Evolutionary conservation across 176 grass and related monocot species (phyloP), one percentile per base, ranked within the genome.

Genomic region (Triticum turgidum): DNA sequence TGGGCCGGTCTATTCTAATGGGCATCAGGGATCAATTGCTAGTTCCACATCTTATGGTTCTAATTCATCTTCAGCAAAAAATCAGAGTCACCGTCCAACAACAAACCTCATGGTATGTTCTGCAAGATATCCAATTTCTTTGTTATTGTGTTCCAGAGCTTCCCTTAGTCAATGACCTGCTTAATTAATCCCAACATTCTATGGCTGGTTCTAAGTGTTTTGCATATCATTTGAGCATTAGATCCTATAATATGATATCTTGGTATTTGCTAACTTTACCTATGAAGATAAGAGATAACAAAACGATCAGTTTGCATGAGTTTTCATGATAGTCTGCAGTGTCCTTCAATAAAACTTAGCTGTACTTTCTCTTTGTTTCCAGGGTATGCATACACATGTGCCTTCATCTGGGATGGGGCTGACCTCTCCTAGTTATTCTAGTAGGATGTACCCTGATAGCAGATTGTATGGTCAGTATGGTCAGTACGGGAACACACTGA

Each of bases 401-500:
- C 86, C 93, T 77, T 80, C 85, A 3, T 74, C 91, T 81, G 95
- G 91, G 63, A 97, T 97, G 94, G 94, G 90, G 27, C 63, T 91
- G 69, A 89, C 86, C 24, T 83, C 83, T 35, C 86, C 87, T 68
- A 87, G 86, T 62, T 95, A 85, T 59, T 32, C 86, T 69, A 88
- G 89, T 77, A 91, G 93, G 39, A 89, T 98, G 86, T 95, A 95
- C 69, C 93, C 86, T 5, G 85, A 90, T 84, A 94, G 69, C 79
- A 85, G 89, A 77, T 76, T 94, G n/a, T 92, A 84, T 92, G 82
- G 82, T 45, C 89, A 84, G 54, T 92, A 92, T 77, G 71, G 85
- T 83, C 94, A 89, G 37, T 91, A 93, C 4, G 84, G 86, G 64
- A 93, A 84, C 76, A 69, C 91, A 5, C 25, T 89, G 49, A 92